phyloP scores from a whole-genome alignment of 148 eudicot species.

The Spergularia marina region DNA sequence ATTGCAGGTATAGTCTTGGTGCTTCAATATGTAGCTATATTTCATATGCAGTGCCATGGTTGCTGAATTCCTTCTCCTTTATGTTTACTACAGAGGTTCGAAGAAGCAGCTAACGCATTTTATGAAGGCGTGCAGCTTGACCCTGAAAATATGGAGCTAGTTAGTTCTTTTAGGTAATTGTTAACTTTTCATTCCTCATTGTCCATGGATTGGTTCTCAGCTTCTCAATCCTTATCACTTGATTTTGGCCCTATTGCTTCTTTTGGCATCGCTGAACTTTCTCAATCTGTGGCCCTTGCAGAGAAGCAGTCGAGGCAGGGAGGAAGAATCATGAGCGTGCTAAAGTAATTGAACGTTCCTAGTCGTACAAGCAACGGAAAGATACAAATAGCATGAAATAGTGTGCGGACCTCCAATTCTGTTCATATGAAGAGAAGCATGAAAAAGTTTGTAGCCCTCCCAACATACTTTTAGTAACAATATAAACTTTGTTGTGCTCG shows the following conservation, averaged over 20 bases:
- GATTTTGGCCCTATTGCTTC: neutral
- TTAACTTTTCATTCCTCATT: neutral
- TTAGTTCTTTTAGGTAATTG: conserved; percentile 73
- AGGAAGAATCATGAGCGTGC: conserved; percentile 58
- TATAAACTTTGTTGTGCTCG: neutral
- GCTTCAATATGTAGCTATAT: neutral
- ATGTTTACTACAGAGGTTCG: conserved; percentile 64
- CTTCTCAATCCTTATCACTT: neutral
- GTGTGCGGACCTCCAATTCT: too few relatives aligned
- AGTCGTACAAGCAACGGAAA: neutral
- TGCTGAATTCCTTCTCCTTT: conserved; percentile 11
- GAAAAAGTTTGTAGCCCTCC: neutral
- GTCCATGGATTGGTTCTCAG: neutral
- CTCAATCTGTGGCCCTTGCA: conserved; percentile 28
- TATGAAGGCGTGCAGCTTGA: conserved; percentile 85
- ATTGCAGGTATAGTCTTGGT: conserved; percentile 47
- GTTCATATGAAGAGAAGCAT: neutral
- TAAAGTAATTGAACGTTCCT: conserved; percentile 26
- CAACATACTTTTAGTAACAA: too few relatives aligned
- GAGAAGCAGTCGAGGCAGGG: conserved; percentile 95
- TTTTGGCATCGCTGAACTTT: neutral
- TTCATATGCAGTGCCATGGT: neutral
- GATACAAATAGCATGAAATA: neutral
- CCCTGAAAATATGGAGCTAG: conserved; percentile 91
- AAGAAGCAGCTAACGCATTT: conserved; percentile 94